Conservation (phyloP, 2,329 filamentous ascomycete genomes). For the Myriosclerotinia duriaeana region DNA sequence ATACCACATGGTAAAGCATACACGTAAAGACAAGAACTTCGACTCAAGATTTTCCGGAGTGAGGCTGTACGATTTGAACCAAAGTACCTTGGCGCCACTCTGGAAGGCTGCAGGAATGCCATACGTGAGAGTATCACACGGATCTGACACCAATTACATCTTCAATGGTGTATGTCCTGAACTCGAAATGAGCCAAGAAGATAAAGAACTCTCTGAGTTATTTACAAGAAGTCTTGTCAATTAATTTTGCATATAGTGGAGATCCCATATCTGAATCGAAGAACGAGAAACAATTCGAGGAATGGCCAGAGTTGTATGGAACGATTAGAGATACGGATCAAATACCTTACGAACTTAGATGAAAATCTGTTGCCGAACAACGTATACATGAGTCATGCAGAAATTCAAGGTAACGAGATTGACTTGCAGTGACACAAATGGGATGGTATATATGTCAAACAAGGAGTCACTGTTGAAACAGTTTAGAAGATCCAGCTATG, state of each 20-base stretch:
- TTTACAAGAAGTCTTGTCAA: slow-evolving; percentile 3
- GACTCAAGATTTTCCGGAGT: not conserved
- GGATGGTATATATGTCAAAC: too few relatives aligned
- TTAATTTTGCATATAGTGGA: slow-evolving; percentile 15
- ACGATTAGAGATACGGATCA: not conserved
- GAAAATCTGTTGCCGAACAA: too few relatives aligned
- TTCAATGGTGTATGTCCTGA: slow-evolving; percentile 27
- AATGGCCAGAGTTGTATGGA: not conserved
- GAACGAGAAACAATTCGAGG: not conserved
- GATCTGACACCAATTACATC: slow-evolving; percentile 25
- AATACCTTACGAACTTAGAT: not conserved
- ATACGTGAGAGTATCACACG: slow-evolving; percentile 22
- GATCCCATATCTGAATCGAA: not conserved
- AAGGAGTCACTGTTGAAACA: too few relatives aligned
- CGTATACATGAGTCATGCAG: too few relatives aligned
- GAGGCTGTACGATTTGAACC: slow-evolving; percentile 6
- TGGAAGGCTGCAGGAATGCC: slow-evolving; percentile 23
- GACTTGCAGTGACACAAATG: too few relatives aligned
- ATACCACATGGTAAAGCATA: slow-evolving; percentile 17
- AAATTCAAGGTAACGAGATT: too few relatives aligned
- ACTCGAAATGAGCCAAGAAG: slow-evolving; percentile 1
- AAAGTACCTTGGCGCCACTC: slow-evolving; percentile 18
- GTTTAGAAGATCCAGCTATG: too few relatives aligned
- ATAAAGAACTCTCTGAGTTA: not conserved
- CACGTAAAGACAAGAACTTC: not conserved